Conservation (phyloP, 768 basidiomycete genomes). For the Lactifluus piperatus region DNA sequence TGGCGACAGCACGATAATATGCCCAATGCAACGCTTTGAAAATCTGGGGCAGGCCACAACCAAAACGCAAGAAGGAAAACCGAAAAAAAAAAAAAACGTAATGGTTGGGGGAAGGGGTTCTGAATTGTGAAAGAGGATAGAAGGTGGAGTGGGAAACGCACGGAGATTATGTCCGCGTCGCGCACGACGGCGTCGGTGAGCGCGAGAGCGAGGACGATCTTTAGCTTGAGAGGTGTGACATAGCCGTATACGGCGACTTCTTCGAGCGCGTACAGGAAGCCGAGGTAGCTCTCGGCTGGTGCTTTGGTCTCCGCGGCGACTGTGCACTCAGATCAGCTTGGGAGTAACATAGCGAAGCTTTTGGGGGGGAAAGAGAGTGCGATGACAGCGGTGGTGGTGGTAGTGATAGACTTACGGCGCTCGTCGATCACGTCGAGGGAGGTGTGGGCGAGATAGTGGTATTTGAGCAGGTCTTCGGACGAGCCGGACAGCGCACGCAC, state of each 20-base stretch:
- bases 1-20: constrained; percentile 74
- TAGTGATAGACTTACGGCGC: constrained; percentile 54
- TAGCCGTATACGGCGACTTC: constrained; percentile 91
- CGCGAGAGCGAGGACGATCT: constrained; percentile 75
- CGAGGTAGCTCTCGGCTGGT: constrained; percentile 66
- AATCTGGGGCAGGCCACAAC: constrained; percentile 38
- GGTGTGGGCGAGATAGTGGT: constrained; percentile 88
- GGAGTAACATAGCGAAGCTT: too few species aligned
- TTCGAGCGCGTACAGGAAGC: constrained; percentile 83
- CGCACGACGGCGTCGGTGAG: constrained; percentile 74
- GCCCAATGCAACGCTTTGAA: constrained; percentile 88
- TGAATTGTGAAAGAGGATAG: not conserved
- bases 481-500: constrained; percentile 61
- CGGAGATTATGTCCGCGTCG: constrained; percentile 71
- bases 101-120: not conserved
- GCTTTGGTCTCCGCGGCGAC: constrained; percentile 44
- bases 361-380: too few species aligned
- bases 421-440: constrained; percentile 88
- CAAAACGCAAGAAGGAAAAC: too few species aligned
- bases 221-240: constrained; percentile 79
- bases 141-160: constrained; percentile 29
- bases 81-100: too few species aligned
- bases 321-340: not conserved
- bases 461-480: constrained; percentile 54
- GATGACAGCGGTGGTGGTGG: too few species aligned